Evolutionary conservation across 352 stramenopile genomes (phyloP).

Genomic region (Thraustochytrium sp.): DNA sequence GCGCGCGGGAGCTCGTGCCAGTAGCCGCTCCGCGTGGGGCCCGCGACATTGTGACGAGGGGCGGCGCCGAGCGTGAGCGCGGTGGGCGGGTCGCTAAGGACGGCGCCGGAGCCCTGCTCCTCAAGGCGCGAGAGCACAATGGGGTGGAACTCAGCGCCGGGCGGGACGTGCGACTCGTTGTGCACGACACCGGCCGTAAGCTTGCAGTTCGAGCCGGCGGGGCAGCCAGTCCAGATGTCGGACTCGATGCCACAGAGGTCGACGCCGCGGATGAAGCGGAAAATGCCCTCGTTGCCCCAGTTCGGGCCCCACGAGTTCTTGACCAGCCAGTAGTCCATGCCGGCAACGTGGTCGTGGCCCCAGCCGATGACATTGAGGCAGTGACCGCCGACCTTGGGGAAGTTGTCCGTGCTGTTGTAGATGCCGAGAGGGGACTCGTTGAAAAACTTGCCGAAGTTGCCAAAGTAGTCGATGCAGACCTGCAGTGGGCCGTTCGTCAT

Average conservation of each 20-base stretch:
- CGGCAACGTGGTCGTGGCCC: conserved; percentile 63
- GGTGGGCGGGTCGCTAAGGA: background rate
- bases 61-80: background rate
- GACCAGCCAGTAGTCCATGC: conserved; percentile 82
- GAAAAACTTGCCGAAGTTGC: conserved; percentile 43
- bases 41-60: background rate
- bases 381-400: conserved; percentile 7
- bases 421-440: conserved; percentile 33
- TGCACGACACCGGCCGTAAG: conserved; percentile 13
- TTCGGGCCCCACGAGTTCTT: conserved; percentile 84
- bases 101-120: background rate
- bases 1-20: conserved; percentile 35
- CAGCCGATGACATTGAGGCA: conserved; percentile 38
- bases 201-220: conserved; percentile 15
- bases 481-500: conserved; percentile 42
- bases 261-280: conserved; percentile 78
- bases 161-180: background rate
- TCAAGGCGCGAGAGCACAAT: background rate
- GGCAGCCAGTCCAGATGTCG: conserved; percentile 40
- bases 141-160: background rate
- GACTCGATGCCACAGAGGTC: conserved; percentile 52
- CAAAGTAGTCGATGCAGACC: conserved; percentile 46
- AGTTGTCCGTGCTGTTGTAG: conserved; percentile 36
- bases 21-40: conserved; percentile 12
- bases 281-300: conserved; percentile 85